These are phyloP conservation scores for Actinomortierella wolfii DNA, from an alignment of 371 early-diverging fungal species.

Conservation along the genomic window DNA sequence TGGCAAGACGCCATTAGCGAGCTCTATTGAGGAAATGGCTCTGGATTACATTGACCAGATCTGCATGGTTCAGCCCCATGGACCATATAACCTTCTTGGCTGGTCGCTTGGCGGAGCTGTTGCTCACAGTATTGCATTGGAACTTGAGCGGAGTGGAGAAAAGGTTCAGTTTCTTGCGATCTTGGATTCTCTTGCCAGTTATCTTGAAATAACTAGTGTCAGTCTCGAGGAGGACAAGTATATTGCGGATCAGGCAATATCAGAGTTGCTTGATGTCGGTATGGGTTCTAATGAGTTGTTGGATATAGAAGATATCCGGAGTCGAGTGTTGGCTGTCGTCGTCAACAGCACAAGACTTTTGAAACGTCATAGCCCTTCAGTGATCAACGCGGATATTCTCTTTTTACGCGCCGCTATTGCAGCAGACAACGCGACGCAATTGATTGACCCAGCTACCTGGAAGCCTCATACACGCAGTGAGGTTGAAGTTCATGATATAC, in stretches of 20 bases:
- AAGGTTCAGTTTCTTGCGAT: not conserved
- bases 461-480: not conserved
- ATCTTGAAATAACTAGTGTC: not conserved
- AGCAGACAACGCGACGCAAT: not conserved
- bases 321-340: too few relatives aligned
- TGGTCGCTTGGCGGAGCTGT: constrained; percentile 10
- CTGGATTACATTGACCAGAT: constrained; percentile 12
- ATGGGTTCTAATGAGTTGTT: too few relatives aligned
- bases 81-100: constrained; percentile 12
- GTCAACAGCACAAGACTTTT: too few relatives aligned
- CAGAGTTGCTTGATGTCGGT: too few relatives aligned
- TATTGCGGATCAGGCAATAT: too few relatives aligned
- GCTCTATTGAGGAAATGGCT: constrained; percentile 11
- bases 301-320: too few relatives aligned
- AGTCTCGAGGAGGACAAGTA: not conserved
- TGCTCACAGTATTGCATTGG: constrained; percentile 7
- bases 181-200: constrained; percentile 4
- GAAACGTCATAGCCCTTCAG: not conserved
- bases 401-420: constrained; percentile 2
- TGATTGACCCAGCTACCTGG: not conserved
- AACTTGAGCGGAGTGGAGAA: constrained; percentile 3
- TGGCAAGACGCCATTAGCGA: constrained; percentile 1
- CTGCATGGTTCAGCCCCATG: constrained; percentile 13
- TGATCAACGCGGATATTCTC: not conserved
- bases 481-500: constrained; percentile 2